Evolutionary conservation across 306 rosid genomes (phyloP).

Genomic region (Sicyos baderoa): DNA sequence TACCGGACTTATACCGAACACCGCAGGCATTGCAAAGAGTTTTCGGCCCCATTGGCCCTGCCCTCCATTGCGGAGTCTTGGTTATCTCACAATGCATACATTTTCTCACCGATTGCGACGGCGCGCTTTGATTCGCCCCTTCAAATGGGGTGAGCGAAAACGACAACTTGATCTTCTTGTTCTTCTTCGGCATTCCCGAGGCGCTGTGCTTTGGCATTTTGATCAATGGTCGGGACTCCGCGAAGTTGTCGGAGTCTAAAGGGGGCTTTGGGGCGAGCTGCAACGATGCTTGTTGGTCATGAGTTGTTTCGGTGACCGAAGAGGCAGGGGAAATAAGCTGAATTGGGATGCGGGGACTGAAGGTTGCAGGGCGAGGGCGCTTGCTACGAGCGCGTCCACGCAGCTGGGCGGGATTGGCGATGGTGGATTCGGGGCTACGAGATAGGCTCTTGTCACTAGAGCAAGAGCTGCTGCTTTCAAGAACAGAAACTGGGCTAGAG

Average conservation of each 20-base stretch:
- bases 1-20: constrained; percentile 85
- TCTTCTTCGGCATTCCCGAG: constrained; percentile 35
- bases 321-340: constrained; percentile 83
- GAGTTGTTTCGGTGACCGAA: constrained; percentile 44
- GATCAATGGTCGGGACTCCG: constrained; percentile 54
- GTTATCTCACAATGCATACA: constrained; percentile 98
- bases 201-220: constrained; percentile 25
- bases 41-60: constrained; percentile 99
- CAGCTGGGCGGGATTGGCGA: constrained; percentile 35
- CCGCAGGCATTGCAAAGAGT: constrained; percentile 36
- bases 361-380: constrained; percentile 85
- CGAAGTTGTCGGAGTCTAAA: constrained; percentile 62
- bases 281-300: constrained; percentile 23
- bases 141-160: constrained; percentile 39
- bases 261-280: constrained; percentile 29
- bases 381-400: constrained; percentile 97
- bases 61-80: constrained; percentile 99
- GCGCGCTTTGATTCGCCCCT: constrained; percentile 26
- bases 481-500: constrained; percentile 89
- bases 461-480: constrained; percentile 91
- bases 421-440: constrained; percentile 38
- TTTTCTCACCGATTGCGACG: constrained; percentile 55
- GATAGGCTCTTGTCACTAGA: constrained; percentile 49
- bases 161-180: constrained; percentile 44
- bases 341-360: constrained; percentile 68